Base-by-base conservation (phyloP, 805 yeast genomes). In the Cyberlindnera mississippiensis region DNA sequence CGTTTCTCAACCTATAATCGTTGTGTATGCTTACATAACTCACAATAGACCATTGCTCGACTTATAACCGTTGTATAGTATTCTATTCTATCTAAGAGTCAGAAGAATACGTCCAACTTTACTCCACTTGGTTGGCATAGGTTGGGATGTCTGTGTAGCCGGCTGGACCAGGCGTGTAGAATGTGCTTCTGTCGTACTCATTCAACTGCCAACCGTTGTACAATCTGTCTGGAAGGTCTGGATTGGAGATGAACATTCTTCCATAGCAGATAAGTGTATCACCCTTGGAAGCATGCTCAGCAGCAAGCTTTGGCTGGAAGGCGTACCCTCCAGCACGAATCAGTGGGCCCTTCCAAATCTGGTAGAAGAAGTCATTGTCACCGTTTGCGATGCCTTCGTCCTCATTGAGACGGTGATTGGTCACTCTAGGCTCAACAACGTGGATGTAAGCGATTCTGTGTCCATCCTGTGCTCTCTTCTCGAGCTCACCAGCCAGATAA, bases 341-440 rank as follows among this genome's bases (percentile, higher is more conserved):
- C 15, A 72, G 42, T 18, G 55, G 51, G 37, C 78, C 78, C 44
- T 61, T 63, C 73, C 73, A 73, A 42, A 71, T 58, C 8, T 64
- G 52, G 44, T 59, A 62, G 15, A 57, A 60, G 38, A 66, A 70
- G 7, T 65, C 68, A 46, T 66, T 67, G 24, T 56, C 5, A 27
- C 14, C 29, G 7, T 11, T 42, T 31, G 32, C 32, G 27, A 46
- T 60, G 9, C 14, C 28, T 10, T 16, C 32, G 7, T 9, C 17
- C 7, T 29, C 32, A 13, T 15, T 9, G 18, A 16, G 17, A 14
- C 19, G 18, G 26, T 33, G 16, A 33, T 35, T 31, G 22, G 34
- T 12, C 3, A 48, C 57, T 33, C 64, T 46, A 13, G 69, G 67
- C 44, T 63, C 71, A 13, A 63, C 59, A 4, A 64, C 35, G 28